Evolutionary conservation across 108 stramenopile genomes (phyloP).

Genomic region (Schizochytrium sp.): DNA sequence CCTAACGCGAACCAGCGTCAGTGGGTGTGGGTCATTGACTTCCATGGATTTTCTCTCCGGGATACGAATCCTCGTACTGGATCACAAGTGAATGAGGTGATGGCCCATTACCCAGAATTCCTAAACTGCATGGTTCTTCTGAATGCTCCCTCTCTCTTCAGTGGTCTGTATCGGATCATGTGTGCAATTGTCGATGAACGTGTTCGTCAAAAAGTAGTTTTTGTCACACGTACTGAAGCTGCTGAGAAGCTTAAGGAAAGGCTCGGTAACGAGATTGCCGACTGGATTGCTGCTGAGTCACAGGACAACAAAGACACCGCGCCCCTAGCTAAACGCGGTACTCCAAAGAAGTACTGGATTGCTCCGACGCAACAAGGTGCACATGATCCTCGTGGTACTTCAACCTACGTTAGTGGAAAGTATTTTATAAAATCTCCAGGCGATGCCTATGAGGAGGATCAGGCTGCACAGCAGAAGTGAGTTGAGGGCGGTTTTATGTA

Average conservation of each 20-base stretch:
- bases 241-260: neutral
- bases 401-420: neutral
- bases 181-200: conserved; percentile 13
- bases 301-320: neutral
- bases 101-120: conserved; percentile 21
- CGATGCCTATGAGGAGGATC: conserved; percentile 5
- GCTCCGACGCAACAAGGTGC: neutral
- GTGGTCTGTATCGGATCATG: conserved; percentile 1
- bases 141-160: neutral
- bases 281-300: neutral
- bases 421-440: conserved; percentile 48
- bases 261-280: neutral
- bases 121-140: conserved; percentile 37
- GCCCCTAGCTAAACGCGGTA: neutral
- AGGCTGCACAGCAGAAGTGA: neutral
- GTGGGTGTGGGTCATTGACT: conserved; percentile 62
- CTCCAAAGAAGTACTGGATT: conserved; percentile 29
- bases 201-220: neutral
- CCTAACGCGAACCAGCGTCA: conserved; percentile 40
- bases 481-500: neutral
- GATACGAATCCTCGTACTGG: conserved; percentile 21
- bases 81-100: neutral
- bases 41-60: conserved; percentile 48
- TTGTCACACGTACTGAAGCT: neutral
- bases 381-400: conserved; percentile 30